These are phyloP conservation scores for Corrigiola litoralis DNA, from an alignment of 179 eudicot genomes.

Conservation along the genomic window DNA sequence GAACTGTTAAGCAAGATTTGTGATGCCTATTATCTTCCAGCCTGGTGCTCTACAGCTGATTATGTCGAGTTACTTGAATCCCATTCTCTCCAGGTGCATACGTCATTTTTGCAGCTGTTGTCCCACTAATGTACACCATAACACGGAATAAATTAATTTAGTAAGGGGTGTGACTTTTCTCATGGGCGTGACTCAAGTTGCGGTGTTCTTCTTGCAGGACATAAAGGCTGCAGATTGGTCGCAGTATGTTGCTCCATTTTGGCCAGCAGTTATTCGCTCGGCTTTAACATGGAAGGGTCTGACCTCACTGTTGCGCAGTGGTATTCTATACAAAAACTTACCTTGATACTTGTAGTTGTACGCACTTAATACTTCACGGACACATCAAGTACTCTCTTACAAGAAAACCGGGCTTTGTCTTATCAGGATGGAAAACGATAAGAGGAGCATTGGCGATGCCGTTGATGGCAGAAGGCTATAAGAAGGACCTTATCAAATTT, in stretches of 20 bases:
- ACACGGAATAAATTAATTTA: too few species aligned
- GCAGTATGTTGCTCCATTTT: conserved; percentile 85
- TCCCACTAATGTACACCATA: too few species aligned
- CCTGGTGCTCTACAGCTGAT: conserved; percentile 90
- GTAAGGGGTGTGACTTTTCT: too few species aligned
- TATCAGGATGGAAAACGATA: conserved; percentile 80
- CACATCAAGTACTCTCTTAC: too few species aligned
- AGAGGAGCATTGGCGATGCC: conserved; percentile 84
- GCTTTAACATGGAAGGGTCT: conserved; percentile 92
- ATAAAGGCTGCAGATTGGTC: conserved; percentile 91
- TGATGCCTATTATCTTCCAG: conserved; percentile 85
- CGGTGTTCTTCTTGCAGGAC: conserved; percentile 42
- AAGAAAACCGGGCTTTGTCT: not conserved
- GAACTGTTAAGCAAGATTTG: conserved; percentile 66
- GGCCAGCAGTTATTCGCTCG: conserved; percentile 93
- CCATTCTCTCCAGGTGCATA: conserved; percentile 60
- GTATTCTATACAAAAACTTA: conserved; percentile 26
- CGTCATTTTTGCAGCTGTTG: conserved; percentile 6
- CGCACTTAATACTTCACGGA: too few species aligned
- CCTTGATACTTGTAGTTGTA: too few species aligned
- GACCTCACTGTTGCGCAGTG: conserved; percentile 67
- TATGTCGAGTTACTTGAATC: conserved; percentile 70
- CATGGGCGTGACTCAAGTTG: not conserved
- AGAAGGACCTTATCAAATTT: conserved; percentile 67
- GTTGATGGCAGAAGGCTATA: conserved; percentile 75